A percentile compares a stretch with the other conserved stretches of the same genome.
phyloP scores from a whole-genome alignment of 164 flowering plant genomes.

The grape (Vitis vinifera) region ASM3070453v1 NC_081817.1:29598001-29598500 shows the following conservation, averaged over 20 bases:
- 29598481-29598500: no score
- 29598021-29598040: constrained; percentile 26
- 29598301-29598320: constrained; percentile 62
- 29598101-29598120: constrained; percentile 42
- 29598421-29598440: constrained; percentile 29
- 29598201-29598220: constrained; percentile 27
- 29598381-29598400: constrained; percentile 38
- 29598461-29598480: constrained; percentile 1
- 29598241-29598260: constrained; percentile 57
- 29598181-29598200: constrained; percentile 1
- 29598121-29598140: constrained; percentile 31
- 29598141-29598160: constrained; percentile 41
- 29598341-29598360: constrained; percentile 60
- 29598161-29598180: constrained; percentile 22
- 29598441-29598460: constrained; percentile 6
- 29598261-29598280: constrained; percentile 73
- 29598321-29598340: constrained; percentile 48
- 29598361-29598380: constrained; percentile 20
- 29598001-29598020: constrained; percentile 59
- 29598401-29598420: constrained; percentile 43
- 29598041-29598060: constrained; percentile 15
- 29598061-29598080: constrained; percentile 13
- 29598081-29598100: constrained; percentile 35
- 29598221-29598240: constrained; percentile 55
- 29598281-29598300: constrained; percentile 63